Percentiles rank a stretch among this genome's conserved stretches.
Evolutionary conservation across 192 early-diverging fungal species (phyloP).

Genomic region (Gamsiella multidivaricata): DNA sequence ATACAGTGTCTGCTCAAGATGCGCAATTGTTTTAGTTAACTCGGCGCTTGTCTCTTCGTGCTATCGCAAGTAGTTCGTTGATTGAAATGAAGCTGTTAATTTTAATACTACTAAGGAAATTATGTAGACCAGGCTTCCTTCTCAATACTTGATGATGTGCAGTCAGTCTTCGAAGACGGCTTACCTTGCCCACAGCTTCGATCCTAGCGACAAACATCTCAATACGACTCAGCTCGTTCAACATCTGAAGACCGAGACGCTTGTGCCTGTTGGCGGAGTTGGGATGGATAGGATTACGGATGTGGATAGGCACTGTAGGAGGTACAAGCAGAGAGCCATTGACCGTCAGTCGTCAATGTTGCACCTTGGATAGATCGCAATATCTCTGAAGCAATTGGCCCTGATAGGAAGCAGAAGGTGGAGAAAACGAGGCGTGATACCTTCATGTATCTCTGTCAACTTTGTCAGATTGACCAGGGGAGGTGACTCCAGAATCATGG

Average conservation of each 20-base stretch:
- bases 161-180: too few relatives aligned
- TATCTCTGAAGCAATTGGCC: too few relatives aligned
- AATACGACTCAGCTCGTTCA: constrained; percentile 53
- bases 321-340: too few relatives aligned
- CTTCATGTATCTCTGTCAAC: constrained; percentile 47
- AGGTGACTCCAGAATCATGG: constrained; percentile 52
- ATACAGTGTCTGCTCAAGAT: constrained; percentile 37
- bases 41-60: constrained; percentile 32
- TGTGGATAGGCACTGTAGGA: constrained; percentile 52
- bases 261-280: constrained; percentile 55
- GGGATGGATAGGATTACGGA: constrained; percentile 55
- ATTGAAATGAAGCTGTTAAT: too few relatives aligned
- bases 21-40: constrained; percentile 23
- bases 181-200: constrained; percentile 50
- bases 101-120: too few relatives aligned
- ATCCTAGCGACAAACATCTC: constrained; percentile 58
- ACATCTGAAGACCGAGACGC: constrained; percentile 54
- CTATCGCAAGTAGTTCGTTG: constrained; percentile 6
- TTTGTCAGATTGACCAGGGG: constrained; percentile 54
- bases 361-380: too few relatives aligned
- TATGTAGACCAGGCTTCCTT: too few relatives aligned
- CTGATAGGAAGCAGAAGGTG: too few relatives aligned
- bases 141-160: too few relatives aligned
- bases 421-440: constrained; percentile 9
- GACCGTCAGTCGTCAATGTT: too few relatives aligned